phyloP scores from a whole-genome alignment of 2,329 filamentous ascomycete genomes.

The Tolypocladium ovalisporum region DNA sequence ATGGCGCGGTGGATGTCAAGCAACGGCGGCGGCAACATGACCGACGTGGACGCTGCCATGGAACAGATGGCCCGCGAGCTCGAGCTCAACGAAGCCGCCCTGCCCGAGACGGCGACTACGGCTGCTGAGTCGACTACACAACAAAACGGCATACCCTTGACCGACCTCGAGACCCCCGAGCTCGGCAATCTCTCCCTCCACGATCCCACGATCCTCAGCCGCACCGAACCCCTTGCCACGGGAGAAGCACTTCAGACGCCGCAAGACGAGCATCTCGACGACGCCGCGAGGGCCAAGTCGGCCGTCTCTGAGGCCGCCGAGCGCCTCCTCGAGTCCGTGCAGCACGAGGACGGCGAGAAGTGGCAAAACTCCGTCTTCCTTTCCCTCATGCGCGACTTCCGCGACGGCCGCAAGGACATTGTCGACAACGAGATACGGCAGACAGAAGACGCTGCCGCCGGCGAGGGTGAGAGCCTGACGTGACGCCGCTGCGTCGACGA shows the following conservation, averaged over 20 bases:
- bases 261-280: slow-evolving; percentile 6
- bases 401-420: slow-evolving; percentile 32
- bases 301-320: slow-evolving; percentile 31
- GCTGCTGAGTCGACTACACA: neutral
- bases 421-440: slow-evolving; percentile 28
- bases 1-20: slow-evolving; percentile 29
- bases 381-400: slow-evolving; percentile 32
- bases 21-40: slow-evolving; percentile 22
- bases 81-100: slow-evolving; percentile 21
- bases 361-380: slow-evolving; percentile 36
- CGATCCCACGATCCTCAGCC: neutral
- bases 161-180: slow-evolving; percentile 19
- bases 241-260: slow-evolving; percentile 2
- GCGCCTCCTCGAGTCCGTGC: slow-evolving; percentile 29
- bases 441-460: slow-evolving; percentile 10
- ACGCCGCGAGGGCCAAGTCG: slow-evolving; percentile 15
- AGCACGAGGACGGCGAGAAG: slow-evolving; percentile 33
- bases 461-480: slow-evolving; percentile 5
- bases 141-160: slow-evolving; percentile 7
- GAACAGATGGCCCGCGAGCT: slow-evolving; percentile 30
- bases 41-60: slow-evolving; percentile 30
- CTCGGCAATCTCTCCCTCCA: slow-evolving; percentile 20
- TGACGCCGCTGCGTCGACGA: neutral
- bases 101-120: slow-evolving; percentile 8
- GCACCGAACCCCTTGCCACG: slow-evolving; percentile 4